Evolutionary conservation across 257 asterid genomes (phyloP), one percentile per base, ranked within the genome.

Genomic region (Thymus quinquecostatus): DNA sequence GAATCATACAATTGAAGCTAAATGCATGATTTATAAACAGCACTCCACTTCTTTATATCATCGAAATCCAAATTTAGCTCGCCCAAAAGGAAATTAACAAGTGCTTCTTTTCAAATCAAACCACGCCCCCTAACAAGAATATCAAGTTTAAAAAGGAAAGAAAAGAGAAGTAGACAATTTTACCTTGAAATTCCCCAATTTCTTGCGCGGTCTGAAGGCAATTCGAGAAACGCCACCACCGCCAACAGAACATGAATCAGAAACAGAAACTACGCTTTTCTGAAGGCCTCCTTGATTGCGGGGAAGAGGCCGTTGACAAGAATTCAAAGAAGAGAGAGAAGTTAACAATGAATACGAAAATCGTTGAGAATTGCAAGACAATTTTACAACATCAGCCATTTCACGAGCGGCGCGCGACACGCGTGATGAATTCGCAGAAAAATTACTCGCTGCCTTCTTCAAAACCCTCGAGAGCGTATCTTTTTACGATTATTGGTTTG

Each of bases 311-410:
- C 85, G 79, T 69, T 71, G 87, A 8, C 78, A 72, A 74, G 86
- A 78, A 76, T 76, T 78, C 74, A 80, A 59, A 69, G 89, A 80
- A 30, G 94, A 76, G 62, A 82, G 77, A 56, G 92, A 76, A 48
- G 86, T 79, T 44, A 81, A 73, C 69, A 80, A 60, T 1, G 96
- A 86, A 47, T 82, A 82, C 64, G 83, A 84, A 79, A 80, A 82
- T 43, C 86, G 71, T 29, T 82, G 66, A 74, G 88, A 87, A 72
- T 82, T 84, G 60, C 75, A 74, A 63, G 81, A 82, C 6, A 86
- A 62, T 60, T 83, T 74, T 61, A 83, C 65, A 68, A 73, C 85
- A 81, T 85, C 96, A 62, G 92, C 97, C 96, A 86, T 89, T 74
- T 71, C 78, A 84, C 70, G 60, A 55, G 66, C 21, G 64, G 21